These are phyloP conservation scores for Discostella stelligeroides DNA, from an alignment of 108 stramenopile species.

Conservation along the genomic window DNA sequence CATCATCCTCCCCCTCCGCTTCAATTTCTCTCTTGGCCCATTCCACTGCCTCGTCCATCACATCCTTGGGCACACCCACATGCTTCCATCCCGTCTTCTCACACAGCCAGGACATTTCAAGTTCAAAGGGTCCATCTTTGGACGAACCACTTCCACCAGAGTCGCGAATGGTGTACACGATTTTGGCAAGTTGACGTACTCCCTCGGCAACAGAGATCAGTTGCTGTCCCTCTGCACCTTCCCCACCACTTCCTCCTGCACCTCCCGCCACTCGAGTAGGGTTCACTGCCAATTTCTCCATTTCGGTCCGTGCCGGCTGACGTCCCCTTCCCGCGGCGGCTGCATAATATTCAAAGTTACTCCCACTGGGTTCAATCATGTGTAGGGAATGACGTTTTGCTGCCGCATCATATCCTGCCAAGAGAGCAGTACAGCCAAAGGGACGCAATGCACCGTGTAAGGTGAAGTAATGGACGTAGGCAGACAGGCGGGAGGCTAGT, in stretches of 20 bases:
- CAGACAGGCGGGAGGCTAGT: conserved; percentile 86
- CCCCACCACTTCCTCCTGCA: conserved; percentile 9
- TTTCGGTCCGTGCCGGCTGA: conserved; percentile 98
- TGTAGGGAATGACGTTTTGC: conserved; percentile 81
- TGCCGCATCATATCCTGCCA: conserved; percentile 93
- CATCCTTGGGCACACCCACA: conserved; percentile 85
- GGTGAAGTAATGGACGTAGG: conserved; percentile 98
- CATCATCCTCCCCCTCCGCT: conserved; percentile 84
- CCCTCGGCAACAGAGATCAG: conserved; percentile 66
- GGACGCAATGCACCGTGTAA: conserved; percentile 95
- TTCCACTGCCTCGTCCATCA: conserved; percentile 68
- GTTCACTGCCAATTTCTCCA: conserved; percentile 94
- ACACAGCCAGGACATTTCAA: conserved; percentile 96
- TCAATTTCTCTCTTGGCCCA: conserved; percentile 93
- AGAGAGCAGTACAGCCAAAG: conserved; percentile 89
- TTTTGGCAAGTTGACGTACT: conserved; percentile 94
- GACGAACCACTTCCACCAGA: conserved; percentile 36
- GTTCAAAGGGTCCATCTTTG: conserved; percentile 98
- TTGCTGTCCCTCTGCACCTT: conserved; percentile 1
- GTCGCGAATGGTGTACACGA: conserved; percentile 91
- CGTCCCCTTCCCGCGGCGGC: conserved; percentile 97
- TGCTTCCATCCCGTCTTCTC: conserved; percentile 89
- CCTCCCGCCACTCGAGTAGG: conserved; percentile 46
- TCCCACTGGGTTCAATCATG: conserved; percentile 95
- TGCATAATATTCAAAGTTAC: conserved; percentile 89